These are phyloP conservation scores for Malassezia pachydermatis DNA, from an alignment of 1,284 basidiomycete genomes.

Conservation along the genomic window DNA sequence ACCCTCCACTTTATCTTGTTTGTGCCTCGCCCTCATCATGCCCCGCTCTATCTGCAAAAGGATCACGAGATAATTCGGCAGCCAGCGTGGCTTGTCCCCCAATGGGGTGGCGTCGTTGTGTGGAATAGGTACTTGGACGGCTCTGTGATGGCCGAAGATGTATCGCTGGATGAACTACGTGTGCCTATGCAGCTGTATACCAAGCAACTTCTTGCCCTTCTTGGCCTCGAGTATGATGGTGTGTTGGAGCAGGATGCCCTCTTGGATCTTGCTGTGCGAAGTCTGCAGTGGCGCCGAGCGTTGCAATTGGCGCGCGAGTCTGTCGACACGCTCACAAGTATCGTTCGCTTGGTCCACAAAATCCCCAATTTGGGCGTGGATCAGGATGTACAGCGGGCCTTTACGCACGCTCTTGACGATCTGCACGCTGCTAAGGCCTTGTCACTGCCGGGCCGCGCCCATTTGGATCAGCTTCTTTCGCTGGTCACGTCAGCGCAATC, in stretches of 20 bases:
- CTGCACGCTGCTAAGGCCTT: constrained; percentile 3
- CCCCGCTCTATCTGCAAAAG: constrained; percentile 61
- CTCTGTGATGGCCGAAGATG: background rate
- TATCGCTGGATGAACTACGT: constrained; percentile 50
- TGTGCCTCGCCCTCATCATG: constrained; percentile 61
- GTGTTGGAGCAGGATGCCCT: background rate
- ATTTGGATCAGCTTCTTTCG: constrained; percentile 51
- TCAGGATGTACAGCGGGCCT: constrained; percentile 22
- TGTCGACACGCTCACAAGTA: constrained; percentile 30
- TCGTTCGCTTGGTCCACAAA: constrained; percentile 28
- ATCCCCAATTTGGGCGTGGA: constrained; percentile 41
- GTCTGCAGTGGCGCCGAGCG: constrained; percentile 23
- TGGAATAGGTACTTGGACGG: constrained; percentile 55
- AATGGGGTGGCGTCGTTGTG: constrained; percentile 85
- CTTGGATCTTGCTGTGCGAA: constrained; percentile 5
- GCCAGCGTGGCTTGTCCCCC: constrained; percentile 73
- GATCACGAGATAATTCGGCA: constrained; percentile 10
- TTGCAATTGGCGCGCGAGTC: constrained; percentile 25
- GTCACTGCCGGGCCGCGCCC: background rate
- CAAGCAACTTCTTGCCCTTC: constrained; percentile 62
- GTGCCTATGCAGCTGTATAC: constrained; percentile 63
- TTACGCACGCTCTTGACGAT: constrained; percentile 13
- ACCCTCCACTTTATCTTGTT: constrained; percentile 77
- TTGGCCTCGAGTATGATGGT: constrained; percentile 56
- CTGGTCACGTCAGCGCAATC: constrained; percentile 61